Evolutionary conservation across 78 protist genomes (phyloP), one percentile per base, ranked within the genome.

Genomic region (Dictyostelium brefeldianum): DNA sequence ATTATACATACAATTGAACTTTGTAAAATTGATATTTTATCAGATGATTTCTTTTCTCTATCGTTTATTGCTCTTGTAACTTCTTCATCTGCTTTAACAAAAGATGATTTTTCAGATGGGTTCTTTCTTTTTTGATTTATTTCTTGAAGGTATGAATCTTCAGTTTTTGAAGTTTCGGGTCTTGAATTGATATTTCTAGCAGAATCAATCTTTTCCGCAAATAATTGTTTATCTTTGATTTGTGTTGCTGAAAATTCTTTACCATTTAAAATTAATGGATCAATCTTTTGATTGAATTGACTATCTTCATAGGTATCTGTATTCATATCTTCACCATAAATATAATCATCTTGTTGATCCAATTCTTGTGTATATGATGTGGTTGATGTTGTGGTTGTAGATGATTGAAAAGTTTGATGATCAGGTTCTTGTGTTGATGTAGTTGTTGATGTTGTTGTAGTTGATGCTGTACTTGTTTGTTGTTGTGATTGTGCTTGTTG

Each of bases 21-120:
- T 71, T 48, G 73, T 47, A 77, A 65, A 36, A 87, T 53, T 62
- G 93, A 87, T 18, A 59, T 36, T 64, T 81, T 56, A 51, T 87
- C 93, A 11, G 43, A 25, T 31, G 79, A 27, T 20, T 18, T 12
- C 36, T 87, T 87, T 31, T 87, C 93, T 64, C 93, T 74, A 31
- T 53, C 29, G 31, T 27, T 22, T 48, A 87, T 87, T 20, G 25
- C 69, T 29, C 77, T 74, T 47, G 93, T 87, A 7, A 87, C 43
- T 31, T 53, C 31, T 47, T 75, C 78, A 64, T 87, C 93, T 1
- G 93, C 78, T 48, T 59, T 15, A 18, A 77, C 3, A 65, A 78
- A 87, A 27, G 31, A 18, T 6, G 79, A 65, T 36, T 78, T 87
- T 22, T 77, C 73, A 41, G 54, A 9, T 1, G 10, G 5, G n/a